Conservation (phyloP, 768 basidiomycete genomes). For the Mycena floridula region DNA sequence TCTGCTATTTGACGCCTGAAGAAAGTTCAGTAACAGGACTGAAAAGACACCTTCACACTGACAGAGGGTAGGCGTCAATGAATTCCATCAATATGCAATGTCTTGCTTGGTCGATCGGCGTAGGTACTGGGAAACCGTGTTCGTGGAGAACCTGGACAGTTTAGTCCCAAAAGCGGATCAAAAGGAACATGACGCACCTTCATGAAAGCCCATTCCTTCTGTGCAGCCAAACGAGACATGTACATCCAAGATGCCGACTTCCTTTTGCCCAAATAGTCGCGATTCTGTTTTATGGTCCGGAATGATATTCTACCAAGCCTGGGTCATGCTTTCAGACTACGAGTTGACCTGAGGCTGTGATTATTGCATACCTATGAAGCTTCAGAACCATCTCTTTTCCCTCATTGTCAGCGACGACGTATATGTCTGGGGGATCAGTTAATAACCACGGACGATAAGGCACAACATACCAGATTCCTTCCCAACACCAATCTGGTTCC, state of each 20-base stretch:
- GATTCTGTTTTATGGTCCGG: constrained; percentile 91
- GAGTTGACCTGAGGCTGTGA: background rate
- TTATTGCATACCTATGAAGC: constrained; percentile 68
- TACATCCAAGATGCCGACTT: constrained; percentile 99
- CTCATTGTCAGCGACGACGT: constrained; percentile 81
- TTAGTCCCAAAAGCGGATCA: background rate
- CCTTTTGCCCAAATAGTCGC: constrained; percentile 94
- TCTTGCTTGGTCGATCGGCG: constrained; percentile 88
- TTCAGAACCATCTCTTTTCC: constrained; percentile 89
- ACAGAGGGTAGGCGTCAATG: constrained; percentile 93
- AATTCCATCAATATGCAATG: constrained; percentile 97
- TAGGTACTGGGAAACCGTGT: constrained; percentile 89
- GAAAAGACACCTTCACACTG: constrained; percentile 21
- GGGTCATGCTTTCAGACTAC: constrained; percentile 7
- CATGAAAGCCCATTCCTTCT: constrained; percentile 99
- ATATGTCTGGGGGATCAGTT: constrained; percentile 55
- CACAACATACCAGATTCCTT: constrained; percentile 81
- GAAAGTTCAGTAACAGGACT: constrained; percentile 6
- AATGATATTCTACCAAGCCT: constrained; percentile 98
- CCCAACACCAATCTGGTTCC: constrained; percentile 97
- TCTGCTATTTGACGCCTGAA: constrained; percentile 81
- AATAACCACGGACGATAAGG: background rate
- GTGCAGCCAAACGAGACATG: constrained; percentile 92
- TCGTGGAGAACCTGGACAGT: constrained; percentile 76
- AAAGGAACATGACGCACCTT: constrained; percentile 48